phyloP scores from a whole-genome alignment of 768 basidiomycete genomes.

The Candolleomyces aberdarensis region DNA sequence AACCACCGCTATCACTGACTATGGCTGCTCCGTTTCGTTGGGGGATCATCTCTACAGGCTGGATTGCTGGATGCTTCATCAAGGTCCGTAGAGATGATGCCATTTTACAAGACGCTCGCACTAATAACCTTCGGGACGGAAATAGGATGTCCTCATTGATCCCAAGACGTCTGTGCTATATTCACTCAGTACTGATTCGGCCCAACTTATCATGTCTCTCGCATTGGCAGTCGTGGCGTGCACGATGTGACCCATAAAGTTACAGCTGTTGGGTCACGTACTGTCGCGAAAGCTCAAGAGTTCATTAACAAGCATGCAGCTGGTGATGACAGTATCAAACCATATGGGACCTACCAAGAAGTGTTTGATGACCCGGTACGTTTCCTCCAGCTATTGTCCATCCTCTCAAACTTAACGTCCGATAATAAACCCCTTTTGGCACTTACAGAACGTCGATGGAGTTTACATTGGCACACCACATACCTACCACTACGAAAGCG shows the following conservation, averaged over 20 bases:
- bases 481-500: constrained; percentile 76
- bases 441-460: constrained; percentile 61
- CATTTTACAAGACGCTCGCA: background rate
- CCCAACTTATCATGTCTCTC: background rate
- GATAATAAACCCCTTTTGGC: too few relatives aligned
- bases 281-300: constrained; percentile 58
- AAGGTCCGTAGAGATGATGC: constrained; percentile 39
- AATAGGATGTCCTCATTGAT: constrained; percentile 71
- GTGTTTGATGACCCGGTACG: constrained; percentile 68
- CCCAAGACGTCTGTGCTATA: constrained; percentile 52
- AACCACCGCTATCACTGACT: background rate
- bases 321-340: constrained; percentile 54
- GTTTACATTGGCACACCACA: constrained; percentile 75
- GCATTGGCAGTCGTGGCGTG: constrained; percentile 50
- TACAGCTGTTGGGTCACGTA: constrained; percentile 76
- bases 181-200: background rate
- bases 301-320: constrained; percentile 58
- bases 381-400: background rate
- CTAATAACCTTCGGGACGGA: background rate
- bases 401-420: background rate
- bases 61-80: constrained; percentile 65
- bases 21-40: constrained; percentile 50
- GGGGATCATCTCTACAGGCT: constrained; percentile 87
- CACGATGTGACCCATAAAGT: constrained; percentile 67
- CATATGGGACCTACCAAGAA: constrained; percentile 71